Conservation (phyloP, 1,139 yeast species). For the Candida sp. region DNA sequence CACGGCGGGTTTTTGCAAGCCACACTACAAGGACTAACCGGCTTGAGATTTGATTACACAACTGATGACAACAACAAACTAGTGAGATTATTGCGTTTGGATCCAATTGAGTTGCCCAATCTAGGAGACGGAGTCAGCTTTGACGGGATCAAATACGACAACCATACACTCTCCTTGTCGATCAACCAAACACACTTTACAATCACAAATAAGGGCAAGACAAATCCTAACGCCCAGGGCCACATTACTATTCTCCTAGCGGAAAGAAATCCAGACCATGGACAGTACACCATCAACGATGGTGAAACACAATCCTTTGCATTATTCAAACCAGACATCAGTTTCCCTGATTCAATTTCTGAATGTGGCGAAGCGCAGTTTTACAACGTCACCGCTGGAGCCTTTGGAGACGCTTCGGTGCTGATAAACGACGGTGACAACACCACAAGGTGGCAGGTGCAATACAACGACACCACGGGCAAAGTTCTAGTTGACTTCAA, state of each 20-base stretch:
- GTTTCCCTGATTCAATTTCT: constrained; percentile 54
- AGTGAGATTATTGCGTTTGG: constrained; percentile 54
- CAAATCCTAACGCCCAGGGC: constrained; percentile 15
- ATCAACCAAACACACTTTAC: constrained; percentile 52
- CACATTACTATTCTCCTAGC: constrained; percentile 53
- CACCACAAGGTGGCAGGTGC: constrained; percentile 74
- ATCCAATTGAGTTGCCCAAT: constrained; percentile 65
- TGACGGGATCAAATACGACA: constrained; percentile 65
- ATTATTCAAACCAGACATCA: constrained; percentile 47
- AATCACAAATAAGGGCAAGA: constrained; percentile 46
- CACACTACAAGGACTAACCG: constrained; percentile 72
- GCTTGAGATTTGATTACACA: constrained; percentile 58
- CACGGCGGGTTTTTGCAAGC: constrained; percentile 84
- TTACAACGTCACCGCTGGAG: constrained; percentile 53
- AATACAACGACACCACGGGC: constrained; percentile 26
- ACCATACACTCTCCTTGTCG: constrained; percentile 57
- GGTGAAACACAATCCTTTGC: constrained; percentile 57
- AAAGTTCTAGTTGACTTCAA: constrained; percentile 51
- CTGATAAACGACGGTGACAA: constrained; percentile 81
- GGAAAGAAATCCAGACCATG: constrained; percentile 44
- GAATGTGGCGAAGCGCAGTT: constrained; percentile 63
- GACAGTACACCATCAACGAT: constrained; percentile 48
- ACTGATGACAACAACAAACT: constrained; percentile 31
- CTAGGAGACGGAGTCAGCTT: constrained; percentile 61
- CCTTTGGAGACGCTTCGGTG: constrained; percentile 65